Evolutionary conservation across 2,329 filamentous ascomycete genomes (phyloP), one percentile per base, ranked within the genome.

Genomic region (Balansia obtecta): DNA sequence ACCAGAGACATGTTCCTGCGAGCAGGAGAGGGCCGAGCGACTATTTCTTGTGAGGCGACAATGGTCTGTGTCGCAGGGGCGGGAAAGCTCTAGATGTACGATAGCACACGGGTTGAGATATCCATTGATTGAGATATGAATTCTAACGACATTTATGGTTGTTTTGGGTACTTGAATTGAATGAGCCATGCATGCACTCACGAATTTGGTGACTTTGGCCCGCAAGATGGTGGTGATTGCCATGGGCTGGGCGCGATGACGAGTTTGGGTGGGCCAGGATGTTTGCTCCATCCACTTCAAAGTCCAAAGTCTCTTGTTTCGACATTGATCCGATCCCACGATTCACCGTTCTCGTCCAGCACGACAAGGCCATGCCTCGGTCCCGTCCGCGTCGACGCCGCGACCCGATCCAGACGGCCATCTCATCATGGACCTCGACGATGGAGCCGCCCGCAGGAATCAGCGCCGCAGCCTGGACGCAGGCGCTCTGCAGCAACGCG

Each of bases 1-100:
- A 93, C 58, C 79, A 86, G 66, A 77, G 88, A 53, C 86, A 88
- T 50, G 84, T 91, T 9, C 88, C 88, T 2, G 81, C 84, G 11
- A 86, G 79, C 50, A 75, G 82, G 42, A 73, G 81, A 55, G 80
- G 82, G 30, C 79, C 82, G 15, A 79, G 79, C 49, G 83, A 86
- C 62, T 86, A 86, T 68, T 86, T 86, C 69, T 68, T 86, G 61
- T 85, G 56, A 68, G 57, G 58, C 60, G 53, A 55, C 54, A 54
- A 58, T 55, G 58, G 56, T 55, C n/a, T 54, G 56, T 38, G 52
- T 56, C 53, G 54, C 55, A 49, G 51, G 57, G 55, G 52, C n/a
- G 59, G 55, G 53, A 34, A 45, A n/a, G 54, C 59, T 58, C 59
- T 62, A 59, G 60, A 65, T 69, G 66, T 69, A 69, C 61, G 67